Evolutionary conservation across 2,329 filamentous ascomycete genomes (phyloP).

Genomic region (Aspergillus costaricaensis): DNA sequence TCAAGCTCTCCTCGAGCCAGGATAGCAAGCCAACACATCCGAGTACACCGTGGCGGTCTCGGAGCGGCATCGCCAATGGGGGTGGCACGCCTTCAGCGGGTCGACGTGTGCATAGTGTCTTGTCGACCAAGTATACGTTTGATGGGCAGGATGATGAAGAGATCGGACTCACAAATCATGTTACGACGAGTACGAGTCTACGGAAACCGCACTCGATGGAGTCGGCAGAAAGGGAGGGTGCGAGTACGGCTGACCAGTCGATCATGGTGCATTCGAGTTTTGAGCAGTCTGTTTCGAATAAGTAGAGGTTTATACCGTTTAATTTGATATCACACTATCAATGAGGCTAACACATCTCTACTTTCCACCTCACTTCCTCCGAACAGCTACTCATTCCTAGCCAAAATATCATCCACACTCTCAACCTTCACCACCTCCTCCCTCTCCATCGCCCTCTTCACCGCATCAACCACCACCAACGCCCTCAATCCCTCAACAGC

Average conservation of each 20-base stretch:
- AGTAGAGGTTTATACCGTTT: accelerated
- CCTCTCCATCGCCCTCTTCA: not conserved
- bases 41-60: not conserved
- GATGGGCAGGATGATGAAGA: slow-evolving; percentile 5
- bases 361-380: not conserved
- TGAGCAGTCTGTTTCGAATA: not conserved
- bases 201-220: not conserved
- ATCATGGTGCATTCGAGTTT: not conserved
- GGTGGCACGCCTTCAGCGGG: too few species aligned
- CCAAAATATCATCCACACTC: not conserved
- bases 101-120: too few species aligned
- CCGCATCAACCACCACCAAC: not conserved
- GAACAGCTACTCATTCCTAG: not conserved
- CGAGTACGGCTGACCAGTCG: not conserved
- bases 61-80: not conserved
- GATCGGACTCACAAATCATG: slow-evolving; percentile 8
- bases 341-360: not conserved
- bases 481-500: not conserved
- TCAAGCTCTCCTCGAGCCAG: not conserved
- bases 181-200: not conserved
- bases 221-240: not conserved
- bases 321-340: too few species aligned
- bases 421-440: not conserved
- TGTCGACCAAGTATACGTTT: not conserved
- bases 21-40: not conserved